Percentiles rank a stretch among this genome's conserved stretches.
phyloP scores from a whole-genome alignment of 2,329 filamentous ascomycete genomes.

The Xylariomycetidae sp. region DNA sequence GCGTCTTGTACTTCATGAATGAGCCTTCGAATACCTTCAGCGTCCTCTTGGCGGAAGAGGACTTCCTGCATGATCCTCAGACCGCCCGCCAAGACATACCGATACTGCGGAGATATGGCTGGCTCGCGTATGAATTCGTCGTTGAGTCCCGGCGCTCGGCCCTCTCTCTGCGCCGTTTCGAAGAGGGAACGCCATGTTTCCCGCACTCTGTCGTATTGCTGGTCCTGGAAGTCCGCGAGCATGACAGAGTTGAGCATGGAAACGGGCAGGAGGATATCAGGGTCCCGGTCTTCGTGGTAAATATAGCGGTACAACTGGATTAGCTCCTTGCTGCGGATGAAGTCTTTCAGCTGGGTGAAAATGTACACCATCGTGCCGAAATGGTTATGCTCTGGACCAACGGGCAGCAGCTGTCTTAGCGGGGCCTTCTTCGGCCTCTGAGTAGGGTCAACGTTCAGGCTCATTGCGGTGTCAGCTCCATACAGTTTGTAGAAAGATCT shows the following conservation, averaged over 20 bases:
- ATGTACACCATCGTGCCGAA: slow-evolving; percentile 37
- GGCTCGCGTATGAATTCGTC: slow-evolving; percentile 27
- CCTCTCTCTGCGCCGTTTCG: slow-evolving; percentile 41
- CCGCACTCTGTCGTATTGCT: slow-evolving; percentile 54
- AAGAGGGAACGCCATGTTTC: slow-evolving; percentile 61
- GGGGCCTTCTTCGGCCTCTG: slow-evolving; percentile 1
- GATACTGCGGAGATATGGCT: slow-evolving; percentile 39
- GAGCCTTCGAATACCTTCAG: slow-evolving; percentile 40
- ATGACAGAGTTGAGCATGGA: slow-evolving; percentile 61
- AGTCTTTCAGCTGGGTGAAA: slow-evolving; percentile 37
- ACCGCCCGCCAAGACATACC: slow-evolving; percentile 47
- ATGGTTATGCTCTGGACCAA: slow-evolving; percentile 19
- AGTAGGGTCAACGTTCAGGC: slow-evolving; percentile 6
- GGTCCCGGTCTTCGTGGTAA: slow-evolving; percentile 28
- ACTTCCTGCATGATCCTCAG: slow-evolving; percentile 44
- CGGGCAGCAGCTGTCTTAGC: slow-evolving; percentile 13
- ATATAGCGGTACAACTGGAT: slow-evolving; percentile 46
- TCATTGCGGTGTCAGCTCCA: slow-evolving; percentile 10
- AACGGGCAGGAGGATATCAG: slow-evolving; percentile 38
- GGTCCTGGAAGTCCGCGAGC: slow-evolving; percentile 53
- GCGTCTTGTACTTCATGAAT: slow-evolving; percentile 50
- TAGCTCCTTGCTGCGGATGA: slow-evolving; percentile 50
- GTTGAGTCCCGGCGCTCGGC: slow-evolving; percentile 24
- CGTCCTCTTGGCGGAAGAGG: slow-evolving; percentile 33
- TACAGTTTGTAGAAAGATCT: slow-evolving; percentile 29